A percentile compares a stretch with the other conserved stretches of the same genome.
Evolutionary conservation across 805 yeast species (phyloP).

Genomic region (Metschnikowia continentalis): DNA sequence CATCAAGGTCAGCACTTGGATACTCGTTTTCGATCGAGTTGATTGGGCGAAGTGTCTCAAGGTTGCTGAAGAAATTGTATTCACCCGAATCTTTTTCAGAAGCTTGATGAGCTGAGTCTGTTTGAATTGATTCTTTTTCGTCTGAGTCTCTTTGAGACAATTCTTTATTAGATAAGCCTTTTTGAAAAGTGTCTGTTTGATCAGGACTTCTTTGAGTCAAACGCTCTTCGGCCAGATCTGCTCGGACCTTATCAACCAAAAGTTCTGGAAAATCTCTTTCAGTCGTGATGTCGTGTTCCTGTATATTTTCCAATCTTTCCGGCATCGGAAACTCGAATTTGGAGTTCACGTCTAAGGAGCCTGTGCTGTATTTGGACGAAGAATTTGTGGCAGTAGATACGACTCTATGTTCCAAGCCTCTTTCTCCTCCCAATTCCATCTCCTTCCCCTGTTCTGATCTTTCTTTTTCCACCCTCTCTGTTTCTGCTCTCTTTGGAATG

Average conservation of each 20-base stretch:
- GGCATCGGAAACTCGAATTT: conserved; percentile 12
- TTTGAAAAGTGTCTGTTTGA: not conserved
- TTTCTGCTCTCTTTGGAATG: not conserved
- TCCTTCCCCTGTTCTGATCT: not conserved
- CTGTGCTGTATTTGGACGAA: conserved; percentile 11
- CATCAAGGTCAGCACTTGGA: conserved; percentile 1
- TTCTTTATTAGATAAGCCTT: not conserved
- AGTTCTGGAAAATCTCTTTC: not conserved
- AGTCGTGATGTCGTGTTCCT: not conserved
- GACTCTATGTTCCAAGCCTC: not conserved
- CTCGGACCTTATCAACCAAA: not conserved
- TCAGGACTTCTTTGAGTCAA: too few relatives aligned
- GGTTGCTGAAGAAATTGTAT: not conserved
- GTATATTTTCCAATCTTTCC: not conserved
- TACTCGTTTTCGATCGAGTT: not conserved
- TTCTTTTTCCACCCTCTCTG: too few relatives aligned
- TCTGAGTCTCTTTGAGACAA: too few relatives aligned
- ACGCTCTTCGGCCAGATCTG: not conserved
- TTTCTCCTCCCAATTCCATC: not conserved
- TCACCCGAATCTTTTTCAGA: not conserved
- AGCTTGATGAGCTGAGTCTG: too few relatives aligned
- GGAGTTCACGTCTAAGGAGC: conserved; percentile 9
- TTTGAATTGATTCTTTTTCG: too few relatives aligned
- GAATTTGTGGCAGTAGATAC: conserved; percentile 4
- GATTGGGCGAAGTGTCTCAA: conserved; percentile 1